These are phyloP conservation scores for Prunus persica DNA, from an alignment of 306 rosid species.

Conservation along the genomic window Prunus_persica_NCBIv2 NC_034009.1:11596001-11596500, in stretches of 20 bases:
- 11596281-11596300: constrained; percentile 19
- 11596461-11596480: constrained; percentile 81
- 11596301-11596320: background rate
- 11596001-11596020: no score
- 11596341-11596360: constrained; percentile 31
- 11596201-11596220: no score
- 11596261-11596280: constrained; percentile 7
- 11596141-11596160: no score
- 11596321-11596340: constrained; percentile 36
- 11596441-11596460: constrained; percentile 49
- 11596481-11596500: constrained; percentile 58
- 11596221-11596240: background rate
- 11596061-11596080: no score
- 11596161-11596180: no score
- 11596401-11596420: background rate
- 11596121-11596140: no score
- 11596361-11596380: constrained; percentile 10
- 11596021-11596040: background rate
- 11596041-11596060: background rate
- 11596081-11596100: background rate
- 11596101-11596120: background rate
- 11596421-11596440: background rate
- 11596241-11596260: constrained; percentile 11
- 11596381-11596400: constrained; percentile 33
- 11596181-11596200: background rate